phyloP scores from a whole-genome alignment of 2,329 filamentous ascomycete species.

The Neonectria sp. region DNA sequence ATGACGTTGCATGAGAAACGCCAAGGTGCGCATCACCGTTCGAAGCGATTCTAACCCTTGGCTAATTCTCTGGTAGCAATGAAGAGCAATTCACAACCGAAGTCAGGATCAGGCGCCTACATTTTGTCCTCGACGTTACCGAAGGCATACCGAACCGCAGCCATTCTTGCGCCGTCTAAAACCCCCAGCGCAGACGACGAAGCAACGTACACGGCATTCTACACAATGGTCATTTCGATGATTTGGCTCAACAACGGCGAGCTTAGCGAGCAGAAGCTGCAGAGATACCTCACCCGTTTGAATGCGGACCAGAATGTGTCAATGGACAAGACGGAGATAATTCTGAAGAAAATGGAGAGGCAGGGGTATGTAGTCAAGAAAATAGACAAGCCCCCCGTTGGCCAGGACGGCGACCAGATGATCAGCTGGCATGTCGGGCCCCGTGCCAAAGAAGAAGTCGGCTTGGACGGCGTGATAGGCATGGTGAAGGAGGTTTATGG shows the following conservation, averaged over 20 bases:
- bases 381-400: conserved; percentile 71
- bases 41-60: conserved; percentile 26
- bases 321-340: conserved; percentile 80
- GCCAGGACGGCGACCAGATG: conserved; percentile 78
- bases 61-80: conserved; percentile 50
- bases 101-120: conserved; percentile 78
- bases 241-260: conserved; percentile 82
- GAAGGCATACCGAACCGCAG: conserved; percentile 73
- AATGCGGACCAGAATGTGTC: conserved; percentile 84
- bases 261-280: conserved; percentile 84
- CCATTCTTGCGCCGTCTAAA: conserved; percentile 78
- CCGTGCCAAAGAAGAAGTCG: conserved; percentile 88
- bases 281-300: conserved; percentile 80
- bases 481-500: conserved; percentile 76
- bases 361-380: conserved; percentile 88
- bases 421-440: conserved; percentile 89
- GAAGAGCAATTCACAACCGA: conserved; percentile 65
- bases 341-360: conserved; percentile 81
- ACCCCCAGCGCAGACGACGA: conserved; percentile 78
- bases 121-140: conserved; percentile 84
- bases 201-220: conserved; percentile 85
- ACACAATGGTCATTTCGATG: conserved; percentile 83
- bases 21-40: conserved; percentile 68
- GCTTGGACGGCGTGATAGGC: conserved; percentile 80
- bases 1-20: conserved; percentile 83